These are phyloP conservation scores for Diaporthe sp. DNA, from an alignment of 2,329 filamentous ascomycete species.

Conservation along the genomic window DNA sequence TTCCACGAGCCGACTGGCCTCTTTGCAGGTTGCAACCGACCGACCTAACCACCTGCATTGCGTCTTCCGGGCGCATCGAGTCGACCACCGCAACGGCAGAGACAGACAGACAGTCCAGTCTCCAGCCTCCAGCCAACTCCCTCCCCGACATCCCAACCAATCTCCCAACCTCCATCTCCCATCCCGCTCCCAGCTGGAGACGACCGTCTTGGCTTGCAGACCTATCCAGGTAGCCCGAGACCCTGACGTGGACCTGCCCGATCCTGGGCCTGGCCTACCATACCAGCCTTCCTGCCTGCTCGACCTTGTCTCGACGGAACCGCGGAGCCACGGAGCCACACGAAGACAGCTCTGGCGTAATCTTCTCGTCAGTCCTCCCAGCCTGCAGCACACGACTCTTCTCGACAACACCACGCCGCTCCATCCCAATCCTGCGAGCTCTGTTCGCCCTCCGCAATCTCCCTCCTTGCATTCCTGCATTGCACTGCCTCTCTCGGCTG, in stretches of 20 bases:
- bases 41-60: background rate
- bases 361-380: slow-evolving; percentile 27
- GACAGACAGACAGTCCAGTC: slow-evolving; percentile 5
- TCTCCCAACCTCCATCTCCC: slow-evolving; percentile 3
- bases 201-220: background rate
- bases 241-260: background rate
- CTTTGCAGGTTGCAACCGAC: background rate
- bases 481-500: slow-evolving; percentile 9
- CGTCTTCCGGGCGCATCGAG: background rate
- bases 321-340: slow-evolving; percentile 13
- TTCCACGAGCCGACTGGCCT: slow-evolving; percentile 5
- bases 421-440: slow-evolving; percentile 17
- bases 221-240: background rate
- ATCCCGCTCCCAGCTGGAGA: slow-evolving; percentile 14
- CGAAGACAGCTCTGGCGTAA: slow-evolving; percentile 29
- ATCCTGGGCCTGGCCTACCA: background rate
- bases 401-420: slow-evolving; percentile 20
- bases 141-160: background rate
- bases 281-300: slow-evolving; percentile 7
- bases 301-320: slow-evolving; percentile 3
- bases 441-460: background rate
- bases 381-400: slow-evolving; percentile 5
- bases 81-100: background rate
- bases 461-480: background rate
- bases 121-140: slow-evolving; percentile 5